A percentile compares a stretch with the other conserved stretches of the same genome.
These are phyloP conservation scores for Casuarina glauca DNA, from an alignment of 306 rosid species.

Conservation along the genomic window DNA sequence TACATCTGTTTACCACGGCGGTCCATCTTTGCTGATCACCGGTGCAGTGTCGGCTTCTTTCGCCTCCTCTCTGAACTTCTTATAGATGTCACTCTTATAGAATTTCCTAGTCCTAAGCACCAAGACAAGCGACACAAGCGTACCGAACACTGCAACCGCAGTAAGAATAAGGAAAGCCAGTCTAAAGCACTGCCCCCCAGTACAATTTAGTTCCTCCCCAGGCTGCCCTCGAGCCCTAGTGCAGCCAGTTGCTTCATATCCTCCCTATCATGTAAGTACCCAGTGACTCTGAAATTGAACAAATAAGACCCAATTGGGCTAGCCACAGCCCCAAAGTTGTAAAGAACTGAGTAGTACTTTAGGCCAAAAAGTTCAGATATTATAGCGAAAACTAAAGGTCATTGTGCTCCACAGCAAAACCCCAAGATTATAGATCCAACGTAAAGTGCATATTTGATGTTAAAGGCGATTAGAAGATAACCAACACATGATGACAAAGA, in stretches of 20 bases:
- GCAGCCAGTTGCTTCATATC: constrained; percentile 30
- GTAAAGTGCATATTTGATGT: constrained; percentile 28
- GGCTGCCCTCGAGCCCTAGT: neutral
- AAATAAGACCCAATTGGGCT: constrained; percentile 59
- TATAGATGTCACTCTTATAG: constrained; percentile 46
- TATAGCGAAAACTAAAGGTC: constrained; percentile 29
- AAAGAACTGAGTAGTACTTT: constrained; percentile 30
- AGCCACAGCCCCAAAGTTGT: constrained; percentile 33
- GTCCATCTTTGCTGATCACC: too few relatives aligned
- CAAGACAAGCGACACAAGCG: constrained; percentile 34
- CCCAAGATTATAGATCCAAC: constrained; percentile 28
- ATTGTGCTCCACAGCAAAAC: constrained; percentile 32
- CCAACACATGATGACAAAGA: constrained; percentile 32
- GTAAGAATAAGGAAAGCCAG: constrained; percentile 46
- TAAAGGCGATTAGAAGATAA: constrained; percentile 39
- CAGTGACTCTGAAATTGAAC: constrained; percentile 43
- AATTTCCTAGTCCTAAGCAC: constrained; percentile 28
- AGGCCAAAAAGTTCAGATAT: constrained; percentile 35
- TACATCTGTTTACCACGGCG: too few relatives aligned
- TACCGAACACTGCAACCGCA: constrained; percentile 33
- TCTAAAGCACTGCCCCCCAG: constrained; percentile 36
- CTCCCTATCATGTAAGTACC: constrained; percentile 47
- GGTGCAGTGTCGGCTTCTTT: too few relatives aligned
- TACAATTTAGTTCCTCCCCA: constrained; percentile 37
- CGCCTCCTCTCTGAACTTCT: constrained; percentile 34